Evolutionary conservation across 1,284 basidiomycete species (phyloP).

Genomic region (Leccinum laetum): DNA sequence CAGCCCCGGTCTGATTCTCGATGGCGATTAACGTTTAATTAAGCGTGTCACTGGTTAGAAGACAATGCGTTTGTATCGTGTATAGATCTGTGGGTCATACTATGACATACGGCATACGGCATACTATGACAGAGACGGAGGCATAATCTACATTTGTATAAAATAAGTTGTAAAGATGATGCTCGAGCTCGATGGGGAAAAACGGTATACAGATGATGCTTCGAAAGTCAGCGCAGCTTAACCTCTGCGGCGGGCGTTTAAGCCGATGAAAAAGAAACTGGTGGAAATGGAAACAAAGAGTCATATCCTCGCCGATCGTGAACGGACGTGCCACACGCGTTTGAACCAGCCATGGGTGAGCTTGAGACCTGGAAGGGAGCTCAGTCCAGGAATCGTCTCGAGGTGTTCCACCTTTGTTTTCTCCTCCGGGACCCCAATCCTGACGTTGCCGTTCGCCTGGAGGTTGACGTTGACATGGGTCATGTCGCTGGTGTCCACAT

Average conservation of each 20-base stretch:
- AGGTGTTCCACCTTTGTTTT: slow-evolving; percentile 22
- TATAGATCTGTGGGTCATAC: slow-evolving; percentile 1
- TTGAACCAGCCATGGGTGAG: slow-evolving; percentile 30
- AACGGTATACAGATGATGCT: background rate
- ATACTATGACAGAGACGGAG: background rate
- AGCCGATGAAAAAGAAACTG: background rate
- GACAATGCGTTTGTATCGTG: background rate
- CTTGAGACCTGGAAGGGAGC: slow-evolving; percentile 26
- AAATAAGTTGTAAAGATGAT: slow-evolving; percentile 4
- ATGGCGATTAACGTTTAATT: background rate
- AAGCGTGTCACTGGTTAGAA: background rate
- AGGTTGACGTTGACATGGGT: slow-evolving; percentile 19
- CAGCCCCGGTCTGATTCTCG: background rate
- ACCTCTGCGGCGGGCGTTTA: background rate
- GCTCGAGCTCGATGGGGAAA: background rate
- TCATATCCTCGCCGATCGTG: slow-evolving; percentile 24
- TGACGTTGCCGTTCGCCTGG: background rate
- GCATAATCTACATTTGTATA: slow-evolving; percentile 7
- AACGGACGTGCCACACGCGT: slow-evolving; percentile 32
- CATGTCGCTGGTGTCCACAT: slow-evolving; percentile 33
- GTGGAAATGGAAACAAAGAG: background rate
- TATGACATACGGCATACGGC: background rate
- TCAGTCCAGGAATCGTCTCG: slow-evolving; percentile 26
- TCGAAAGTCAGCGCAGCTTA: slow-evolving; percentile 13
- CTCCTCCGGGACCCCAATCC: background rate